These are phyloP conservation scores for Phytophthora constricta DNA, from an alignment of 352 stramenopile species.

Conservation along the genomic window DNA sequence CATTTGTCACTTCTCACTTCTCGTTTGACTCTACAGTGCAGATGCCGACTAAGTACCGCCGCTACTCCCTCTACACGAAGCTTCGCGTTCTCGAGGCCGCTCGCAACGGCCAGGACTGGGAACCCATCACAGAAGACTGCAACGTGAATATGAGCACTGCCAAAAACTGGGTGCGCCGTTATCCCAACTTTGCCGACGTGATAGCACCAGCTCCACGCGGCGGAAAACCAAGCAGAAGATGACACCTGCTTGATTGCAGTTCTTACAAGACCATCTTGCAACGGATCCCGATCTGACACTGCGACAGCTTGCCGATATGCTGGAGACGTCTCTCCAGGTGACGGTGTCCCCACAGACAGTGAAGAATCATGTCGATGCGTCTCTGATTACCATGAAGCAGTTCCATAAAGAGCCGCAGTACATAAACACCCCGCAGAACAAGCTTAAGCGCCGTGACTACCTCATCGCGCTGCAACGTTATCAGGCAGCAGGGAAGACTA, in stretches of 20 bases:
- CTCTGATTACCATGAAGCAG: constrained; percentile 20
- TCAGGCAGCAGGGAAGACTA: constrained; percentile 1
- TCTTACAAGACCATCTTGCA: constrained; percentile 1
- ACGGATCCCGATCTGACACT: constrained; percentile 6
- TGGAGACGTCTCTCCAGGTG: not conserved
- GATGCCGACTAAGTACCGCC: not conserved
- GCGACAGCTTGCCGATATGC: constrained; percentile 5
- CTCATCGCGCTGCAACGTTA: constrained; percentile 2
- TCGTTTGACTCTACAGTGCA: not conserved
- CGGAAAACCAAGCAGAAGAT: not conserved
- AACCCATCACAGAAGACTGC: not conserved
- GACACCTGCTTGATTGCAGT: not conserved
- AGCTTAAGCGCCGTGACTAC: constrained; percentile 17
- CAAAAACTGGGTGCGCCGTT: not conserved
- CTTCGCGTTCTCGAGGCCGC: not conserved
- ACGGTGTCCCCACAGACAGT: not conserved
- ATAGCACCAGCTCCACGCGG: not conserved
- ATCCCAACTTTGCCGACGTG: not conserved
- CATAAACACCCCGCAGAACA: constrained; percentile 26
- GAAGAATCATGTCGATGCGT: constrained; percentile 2
- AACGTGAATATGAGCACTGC: constrained; percentile 4
- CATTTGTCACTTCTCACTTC: not conserved
- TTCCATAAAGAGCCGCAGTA: constrained; percentile 18
- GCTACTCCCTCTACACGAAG: not conserved
- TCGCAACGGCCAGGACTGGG: not conserved